These are phyloP conservation scores for Colletotrichum sp. DNA, from an alignment of 2,329 filamentous ascomycete species.

Conservation along the genomic window DNA sequence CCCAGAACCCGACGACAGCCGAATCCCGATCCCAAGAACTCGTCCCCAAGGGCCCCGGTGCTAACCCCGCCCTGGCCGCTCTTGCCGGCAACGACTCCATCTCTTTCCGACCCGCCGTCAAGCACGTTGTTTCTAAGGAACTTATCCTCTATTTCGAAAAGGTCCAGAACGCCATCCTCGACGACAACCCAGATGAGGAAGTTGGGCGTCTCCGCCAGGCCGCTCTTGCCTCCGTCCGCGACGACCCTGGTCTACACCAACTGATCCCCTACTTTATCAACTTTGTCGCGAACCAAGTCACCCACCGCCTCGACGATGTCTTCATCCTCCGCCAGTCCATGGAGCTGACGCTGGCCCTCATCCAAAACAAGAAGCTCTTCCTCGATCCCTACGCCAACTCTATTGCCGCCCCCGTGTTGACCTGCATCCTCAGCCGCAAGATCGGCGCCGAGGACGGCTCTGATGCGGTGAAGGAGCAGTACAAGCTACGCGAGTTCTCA, in stretches of 20 bases:
- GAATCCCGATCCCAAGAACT: slow-evolving; percentile 86
- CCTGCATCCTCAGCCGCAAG: slow-evolving; percentile 85
- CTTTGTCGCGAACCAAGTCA: slow-evolving; percentile 95
- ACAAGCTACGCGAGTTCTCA: slow-evolving; percentile 82
- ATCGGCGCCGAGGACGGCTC: slow-evolving; percentile 66
- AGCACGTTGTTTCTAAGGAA: slow-evolving; percentile 95
- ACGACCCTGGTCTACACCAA: slow-evolving; percentile 93
- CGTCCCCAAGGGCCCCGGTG: slow-evolving; percentile 86
- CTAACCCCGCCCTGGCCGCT: slow-evolving; percentile 83
- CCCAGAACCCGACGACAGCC: slow-evolving; percentile 89
- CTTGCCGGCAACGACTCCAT: slow-evolving; percentile 84
- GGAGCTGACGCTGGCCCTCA: slow-evolving; percentile 83
- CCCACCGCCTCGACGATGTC: slow-evolving; percentile 87
- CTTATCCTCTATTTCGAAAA: slow-evolving; percentile 97
- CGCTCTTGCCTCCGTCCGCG: slow-evolving; percentile 82
- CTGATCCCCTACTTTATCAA: slow-evolving; percentile 96
- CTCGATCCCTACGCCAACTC: slow-evolving; percentile 64
- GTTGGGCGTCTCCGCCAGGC: slow-evolving; percentile 76
- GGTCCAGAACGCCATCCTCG: slow-evolving; percentile 85
- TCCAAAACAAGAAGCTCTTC: slow-evolving; percentile 83
- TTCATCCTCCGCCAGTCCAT: slow-evolving; percentile 93
- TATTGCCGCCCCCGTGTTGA: slow-evolving; percentile 86
- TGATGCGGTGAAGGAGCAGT: slow-evolving; percentile 67
- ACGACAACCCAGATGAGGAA: slow-evolving; percentile 84
- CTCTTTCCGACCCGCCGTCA: slow-evolving; percentile 86